Percentiles rank a stretch among this genome's conserved stretches.
phyloP scores from a whole-genome alignment of 345 rosid genomes.

The Dimocarpus longan region DNA sequence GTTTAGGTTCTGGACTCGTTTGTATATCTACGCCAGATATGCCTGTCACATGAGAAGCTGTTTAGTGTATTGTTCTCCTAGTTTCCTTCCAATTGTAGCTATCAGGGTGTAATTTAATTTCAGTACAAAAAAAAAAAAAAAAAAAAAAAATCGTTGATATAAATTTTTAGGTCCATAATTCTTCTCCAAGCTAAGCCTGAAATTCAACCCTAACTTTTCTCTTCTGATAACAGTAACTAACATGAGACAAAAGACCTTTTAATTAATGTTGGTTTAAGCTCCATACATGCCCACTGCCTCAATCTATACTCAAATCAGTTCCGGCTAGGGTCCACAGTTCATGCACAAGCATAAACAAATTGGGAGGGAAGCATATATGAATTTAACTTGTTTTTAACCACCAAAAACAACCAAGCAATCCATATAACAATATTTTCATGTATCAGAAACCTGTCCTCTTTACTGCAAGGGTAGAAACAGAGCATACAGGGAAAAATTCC shows the following conservation, averaged over 20 bases:
- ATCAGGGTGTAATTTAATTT: neutral
- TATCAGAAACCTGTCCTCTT: neutral
- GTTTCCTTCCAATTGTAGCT: no score
- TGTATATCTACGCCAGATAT: neutral
- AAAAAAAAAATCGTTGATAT: neutral
- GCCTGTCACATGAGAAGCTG: neutral
- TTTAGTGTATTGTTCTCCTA: neutral
- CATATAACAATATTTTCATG: neutral
- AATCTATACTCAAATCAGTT: neutral
- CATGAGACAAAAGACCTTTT: no score
- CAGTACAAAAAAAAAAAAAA: neutral
- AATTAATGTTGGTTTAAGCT: no score
- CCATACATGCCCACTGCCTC: neutral
- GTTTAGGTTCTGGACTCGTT: neutral
- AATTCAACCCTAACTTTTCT: neutral
- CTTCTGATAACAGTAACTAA: no score
- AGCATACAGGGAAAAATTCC: no score
- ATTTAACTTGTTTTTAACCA: neutral
- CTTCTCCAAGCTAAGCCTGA: neutral
- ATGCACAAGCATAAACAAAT: neutral
- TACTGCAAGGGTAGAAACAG: no score
- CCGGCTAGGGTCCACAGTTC: neutral
- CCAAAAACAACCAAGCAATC: neutral
- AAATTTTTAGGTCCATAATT: neutral
- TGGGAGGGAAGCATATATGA: neutral